Evolutionary conservation across 2,329 filamentous ascomycete species (phyloP), one percentile per base, ranked within the genome.

Genomic region (Hypoxylon sp.): DNA sequence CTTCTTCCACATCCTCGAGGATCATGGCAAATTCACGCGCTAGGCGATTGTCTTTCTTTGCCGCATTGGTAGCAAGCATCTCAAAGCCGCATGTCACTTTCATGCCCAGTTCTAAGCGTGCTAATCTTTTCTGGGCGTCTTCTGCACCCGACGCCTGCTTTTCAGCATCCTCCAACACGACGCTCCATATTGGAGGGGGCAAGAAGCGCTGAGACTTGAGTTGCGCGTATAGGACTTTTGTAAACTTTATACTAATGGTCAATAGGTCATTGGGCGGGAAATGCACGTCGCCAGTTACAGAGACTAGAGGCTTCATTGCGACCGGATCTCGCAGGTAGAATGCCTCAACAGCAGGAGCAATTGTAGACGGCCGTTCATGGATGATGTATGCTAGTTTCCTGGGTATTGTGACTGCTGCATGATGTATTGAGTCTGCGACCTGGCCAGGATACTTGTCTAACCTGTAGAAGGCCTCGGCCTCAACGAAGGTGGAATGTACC

Each of bases 271-370:
- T 80, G 0, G 94, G 94, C 2, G 89, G 86, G 74, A 99, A 97
- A 1, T 80, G 76, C 1, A 94, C 83, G 0, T 82, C 79, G 0
- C 79, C 81, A 0, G 87, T 79, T 35, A 86, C 82, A 1, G 86
- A 85, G 61, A 90, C 82, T 2, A 97, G 82, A 0, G 90, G 88
- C 61, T 91, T 91, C 47, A 98, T 80, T 0, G 91, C 86, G 63
- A 93, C 85, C 0, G 93, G 91, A 75, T 98, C 94, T 68, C 96
- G 90, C 13, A 97, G 86, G 78, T 98, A 98, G 79, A 99, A 98
- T 0, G 92, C 90, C 79, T 99, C 97, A 2, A 95, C 88, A 1
- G 93, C 94, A 0, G 94, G 89, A 2, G 94, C 91, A 63, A 98
- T 89, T 66, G 92, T 90, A 15, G 90, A 87, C 0, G 94, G 93